Conservation (phyloP, 2,329 filamentous ascomycete species). For the Penicillium sp. region DNA sequence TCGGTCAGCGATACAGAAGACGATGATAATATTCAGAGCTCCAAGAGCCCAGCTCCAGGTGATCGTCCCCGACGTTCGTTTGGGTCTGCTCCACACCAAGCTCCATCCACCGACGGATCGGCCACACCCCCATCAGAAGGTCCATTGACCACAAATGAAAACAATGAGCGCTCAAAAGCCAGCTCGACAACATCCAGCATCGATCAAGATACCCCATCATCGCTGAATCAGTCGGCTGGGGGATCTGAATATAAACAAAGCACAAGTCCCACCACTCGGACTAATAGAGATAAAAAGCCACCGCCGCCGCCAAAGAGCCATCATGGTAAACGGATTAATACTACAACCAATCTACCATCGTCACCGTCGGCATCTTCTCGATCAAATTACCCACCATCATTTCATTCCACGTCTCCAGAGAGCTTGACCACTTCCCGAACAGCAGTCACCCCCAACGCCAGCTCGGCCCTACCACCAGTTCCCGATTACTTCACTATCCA, state of each 20-base stretch:
- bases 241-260: conserved; percentile 55
- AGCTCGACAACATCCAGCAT: neutral
- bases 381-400: conserved; percentile 28
- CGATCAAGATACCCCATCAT: neutral
- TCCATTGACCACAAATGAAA: conserved; percentile 7
- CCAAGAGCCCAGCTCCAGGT: conserved; percentile 8
- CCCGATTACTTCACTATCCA: conserved; percentile 37
- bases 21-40: conserved; percentile 3
- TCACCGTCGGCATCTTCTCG: conserved; percentile 24
- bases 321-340: conserved; percentile 72
- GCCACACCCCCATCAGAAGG: conserved; percentile 6
- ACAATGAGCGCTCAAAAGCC: neutral
- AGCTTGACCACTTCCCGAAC: conserved; percentile 17
- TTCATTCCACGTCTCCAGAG: conserved; percentile 25
- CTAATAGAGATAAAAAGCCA: conserved; percentile 61
- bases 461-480: conserved; percentile 50
- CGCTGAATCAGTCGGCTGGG: conserved; percentile 54
- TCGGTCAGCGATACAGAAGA: conserved; percentile 28
- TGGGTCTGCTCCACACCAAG: conserved; percentile 24
- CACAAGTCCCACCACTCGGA: conserved; percentile 35
- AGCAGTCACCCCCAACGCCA: conserved; percentile 15
- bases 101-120: conserved; percentile 26
- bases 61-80: conserved; percentile 14
- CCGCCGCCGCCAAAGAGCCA: conserved; percentile 71
- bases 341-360: conserved; percentile 28